phyloP scores from a whole-genome alignment of 208 protist species.

The Leishmania amazonensis region DNA sequence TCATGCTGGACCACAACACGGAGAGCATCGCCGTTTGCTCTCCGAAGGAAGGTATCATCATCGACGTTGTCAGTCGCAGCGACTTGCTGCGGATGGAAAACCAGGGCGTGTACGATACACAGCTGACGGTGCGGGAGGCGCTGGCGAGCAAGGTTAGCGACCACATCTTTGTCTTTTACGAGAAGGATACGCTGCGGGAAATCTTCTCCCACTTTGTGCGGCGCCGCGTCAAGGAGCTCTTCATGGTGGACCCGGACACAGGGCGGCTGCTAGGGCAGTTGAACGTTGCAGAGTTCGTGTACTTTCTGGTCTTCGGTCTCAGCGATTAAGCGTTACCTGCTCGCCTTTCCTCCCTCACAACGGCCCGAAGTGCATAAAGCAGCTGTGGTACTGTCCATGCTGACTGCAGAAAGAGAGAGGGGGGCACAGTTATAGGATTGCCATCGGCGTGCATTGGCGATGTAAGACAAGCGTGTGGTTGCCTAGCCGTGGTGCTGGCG shows the following conservation, averaged over 20 bases:
- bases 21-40: constrained; percentile 71
- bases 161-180: constrained; percentile 74
- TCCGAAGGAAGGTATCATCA: constrained; percentile 51
- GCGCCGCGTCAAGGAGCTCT: constrained; percentile 82
- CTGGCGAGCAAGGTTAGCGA: constrained; percentile 55
- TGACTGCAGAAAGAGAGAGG: neutral
- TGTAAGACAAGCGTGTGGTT: neutral
- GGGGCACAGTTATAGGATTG: neutral
- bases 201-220: constrained; percentile 89
- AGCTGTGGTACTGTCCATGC: neutral
- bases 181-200: constrained; percentile 71
- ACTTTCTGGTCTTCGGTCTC: constrained; percentile 73
- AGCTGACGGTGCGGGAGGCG: constrained; percentile 76
- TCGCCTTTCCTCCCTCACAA: neutral
- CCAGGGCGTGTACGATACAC: constrained; percentile 89
- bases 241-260: constrained; percentile 79
- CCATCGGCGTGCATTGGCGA: neutral
- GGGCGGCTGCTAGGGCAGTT: constrained; percentile 76
- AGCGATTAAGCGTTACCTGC: neutral
- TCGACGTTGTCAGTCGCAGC: constrained; percentile 84
- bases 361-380: neutral
- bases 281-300: constrained; percentile 75
- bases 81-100: constrained; percentile 89
- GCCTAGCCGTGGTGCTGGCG: neutral
- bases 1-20: constrained; percentile 70